Conservation (phyloP, 345 rosid genomes). For the Acer yangbiense region DNA sequence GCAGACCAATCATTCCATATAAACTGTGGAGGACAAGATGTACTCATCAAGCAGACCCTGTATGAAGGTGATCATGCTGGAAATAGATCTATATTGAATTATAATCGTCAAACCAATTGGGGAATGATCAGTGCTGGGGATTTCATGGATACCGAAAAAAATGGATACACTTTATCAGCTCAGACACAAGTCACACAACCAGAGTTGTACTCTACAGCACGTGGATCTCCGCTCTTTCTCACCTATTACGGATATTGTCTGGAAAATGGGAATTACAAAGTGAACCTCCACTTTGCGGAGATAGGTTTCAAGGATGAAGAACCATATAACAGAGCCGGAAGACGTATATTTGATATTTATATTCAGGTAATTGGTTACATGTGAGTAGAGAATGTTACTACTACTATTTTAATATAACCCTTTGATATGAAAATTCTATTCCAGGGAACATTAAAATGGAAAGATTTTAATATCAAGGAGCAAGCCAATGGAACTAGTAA, state of each 20-base stretch:
- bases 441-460: constrained; percentile 32
- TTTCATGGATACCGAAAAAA: constrained; percentile 41
- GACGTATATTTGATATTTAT: constrained; percentile 51
- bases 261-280: constrained; percentile 48
- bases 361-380: constrained; percentile 40
- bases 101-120: constrained; percentile 35
- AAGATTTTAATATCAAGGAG: constrained; percentile 36
- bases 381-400: too few relatives aligned
- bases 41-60: constrained; percentile 19
- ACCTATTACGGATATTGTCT: constrained; percentile 55
- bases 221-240: constrained; percentile 46
- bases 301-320: constrained; percentile 43
- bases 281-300: constrained; percentile 58
- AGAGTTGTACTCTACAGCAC: constrained; percentile 46
- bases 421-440: background rate
- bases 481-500: constrained; percentile 37
- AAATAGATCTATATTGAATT: constrained; percentile 38
- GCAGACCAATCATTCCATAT: constrained; percentile 41
- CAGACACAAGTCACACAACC: constrained; percentile 7
- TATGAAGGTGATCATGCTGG: constrained; percentile 43
- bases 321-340: constrained; percentile 43
- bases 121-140: constrained; percentile 57
- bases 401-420: background rate
- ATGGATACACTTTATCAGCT: constrained; percentile 17
- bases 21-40: constrained; percentile 55